Evolutionary conservation across 257 asterid species (phyloP).

Genomic region (Nicotiana sylvestris): DNA sequence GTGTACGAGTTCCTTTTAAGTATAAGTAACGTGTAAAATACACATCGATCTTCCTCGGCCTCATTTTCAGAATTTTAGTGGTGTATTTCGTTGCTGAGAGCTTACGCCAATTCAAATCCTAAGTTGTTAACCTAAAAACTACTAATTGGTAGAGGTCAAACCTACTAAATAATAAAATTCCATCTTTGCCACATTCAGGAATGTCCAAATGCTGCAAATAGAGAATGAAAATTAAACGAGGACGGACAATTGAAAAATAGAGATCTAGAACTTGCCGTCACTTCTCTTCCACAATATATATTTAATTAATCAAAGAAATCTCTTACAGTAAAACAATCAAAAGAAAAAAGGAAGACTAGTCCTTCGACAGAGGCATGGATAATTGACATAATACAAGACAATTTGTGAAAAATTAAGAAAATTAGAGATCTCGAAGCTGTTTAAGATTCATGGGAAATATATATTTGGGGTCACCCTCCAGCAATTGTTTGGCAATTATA

Average conservation of each 20-base stretch:
- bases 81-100: neutral
- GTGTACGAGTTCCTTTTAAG: no score
- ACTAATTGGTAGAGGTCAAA: neutral
- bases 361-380: neutral
- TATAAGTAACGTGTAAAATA: no score
- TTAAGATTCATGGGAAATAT: slow-evolving; percentile 66
- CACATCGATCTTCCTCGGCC: no score
- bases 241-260: neutral
- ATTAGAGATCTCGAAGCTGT: slow-evolving; percentile 65
- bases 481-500: slow-evolving; percentile 68
- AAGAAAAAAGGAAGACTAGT: neutral
- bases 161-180: neutral
- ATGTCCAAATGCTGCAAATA: neutral
- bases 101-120: slow-evolving; percentile 1
- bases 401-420: neutral
- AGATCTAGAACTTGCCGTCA: neutral
- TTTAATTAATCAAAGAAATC: neutral
- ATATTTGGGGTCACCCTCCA: slow-evolving; percentile 62
- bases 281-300: neutral
- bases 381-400: neutral
- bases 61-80: neutral
- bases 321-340: neutral
- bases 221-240: neutral
- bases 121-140: slow-evolving; percentile 5
- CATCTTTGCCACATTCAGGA: neutral